Conservation (phyloP, 805 yeast species). For the Metschnikowia corniflorae region DNA sequence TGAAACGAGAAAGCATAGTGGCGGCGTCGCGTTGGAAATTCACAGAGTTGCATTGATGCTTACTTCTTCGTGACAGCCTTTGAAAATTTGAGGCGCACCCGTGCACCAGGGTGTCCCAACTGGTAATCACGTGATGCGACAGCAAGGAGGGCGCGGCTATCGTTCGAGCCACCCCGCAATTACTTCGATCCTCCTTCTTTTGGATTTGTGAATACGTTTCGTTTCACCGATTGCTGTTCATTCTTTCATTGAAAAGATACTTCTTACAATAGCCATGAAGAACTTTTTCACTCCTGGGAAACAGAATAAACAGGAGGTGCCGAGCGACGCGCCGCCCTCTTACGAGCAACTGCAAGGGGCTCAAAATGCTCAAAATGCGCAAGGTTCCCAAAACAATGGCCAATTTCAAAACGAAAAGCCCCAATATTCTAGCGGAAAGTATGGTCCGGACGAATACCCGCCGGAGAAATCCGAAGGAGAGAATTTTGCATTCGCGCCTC, state of each 20-base stretch:
- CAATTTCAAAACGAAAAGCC: conserved; percentile 1
- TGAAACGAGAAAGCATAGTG: conserved; percentile 6
- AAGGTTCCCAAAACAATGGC: background rate
- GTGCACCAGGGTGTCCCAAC: too few species aligned
- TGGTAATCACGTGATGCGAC: too few species aligned
- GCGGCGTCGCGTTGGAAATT: too few species aligned
- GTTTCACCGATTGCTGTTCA: too few species aligned
- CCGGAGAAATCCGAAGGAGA: conserved; percentile 8
- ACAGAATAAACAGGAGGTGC: conserved; percentile 1
- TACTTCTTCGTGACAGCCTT: too few species aligned
- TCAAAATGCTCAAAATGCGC: background rate
- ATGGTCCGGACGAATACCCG: conserved; percentile 18
- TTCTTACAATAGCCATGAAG: conserved; percentile 1
- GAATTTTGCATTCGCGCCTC: background rate
- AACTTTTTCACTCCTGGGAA: conserved; percentile 1
- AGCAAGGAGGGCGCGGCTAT: too few species aligned
- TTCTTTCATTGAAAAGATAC: too few species aligned
- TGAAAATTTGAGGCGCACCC: too few species aligned
- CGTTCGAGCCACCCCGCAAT: too few species aligned
- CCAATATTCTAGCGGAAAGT: conserved; percentile 5
- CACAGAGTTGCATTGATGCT: too few species aligned
- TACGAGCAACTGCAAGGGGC: conserved; percentile 17
- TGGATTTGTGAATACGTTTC: too few species aligned
- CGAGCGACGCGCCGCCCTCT: conserved; percentile 14
- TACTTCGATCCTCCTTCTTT: too few species aligned